Percentiles rank a stretch among this genome's conserved stretches.
Evolutionary conservation across 2,329 filamentous ascomycete genomes (phyloP).

Genomic region (Fonsecaea nubica): DNA sequence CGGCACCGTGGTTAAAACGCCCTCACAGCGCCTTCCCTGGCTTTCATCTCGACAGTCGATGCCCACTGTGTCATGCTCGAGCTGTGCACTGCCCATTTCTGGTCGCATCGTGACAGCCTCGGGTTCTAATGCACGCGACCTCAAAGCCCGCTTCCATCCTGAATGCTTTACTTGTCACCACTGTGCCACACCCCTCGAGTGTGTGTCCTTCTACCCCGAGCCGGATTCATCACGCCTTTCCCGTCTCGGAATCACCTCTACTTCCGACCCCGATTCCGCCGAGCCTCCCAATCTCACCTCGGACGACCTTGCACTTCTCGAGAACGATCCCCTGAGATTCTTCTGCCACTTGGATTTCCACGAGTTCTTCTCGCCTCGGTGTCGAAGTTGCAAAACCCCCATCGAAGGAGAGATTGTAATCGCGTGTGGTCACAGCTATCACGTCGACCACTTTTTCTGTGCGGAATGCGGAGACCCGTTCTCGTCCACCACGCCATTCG

Average conservation of each 20-base stretch:
- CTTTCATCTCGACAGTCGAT: slow-evolving; percentile 47
- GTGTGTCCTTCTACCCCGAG: slow-evolving; percentile 94
- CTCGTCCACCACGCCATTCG: slow-evolving; percentile 73
- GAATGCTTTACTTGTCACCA: slow-evolving; percentile 90
- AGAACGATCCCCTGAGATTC: slow-evolving; percentile 77
- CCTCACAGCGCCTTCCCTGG: slow-evolving; percentile 39
- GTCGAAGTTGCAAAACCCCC: slow-evolving; percentile 94
- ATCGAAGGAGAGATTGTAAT: slow-evolving; percentile 95
- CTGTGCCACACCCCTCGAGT: slow-evolving; percentile 87
- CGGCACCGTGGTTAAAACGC: slow-evolving; percentile 47
- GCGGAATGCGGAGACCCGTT: slow-evolving; percentile 92
- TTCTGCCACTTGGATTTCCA: slow-evolving; percentile 99
- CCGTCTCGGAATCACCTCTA: slow-evolving; percentile 59
- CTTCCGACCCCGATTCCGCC: neutral
- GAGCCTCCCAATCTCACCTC: neutral
- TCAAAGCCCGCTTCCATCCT: slow-evolving; percentile 76
- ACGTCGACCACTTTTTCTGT: slow-evolving; percentile 98
- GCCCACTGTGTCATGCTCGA: slow-evolving; percentile 77
- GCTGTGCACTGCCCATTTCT: slow-evolving; percentile 83
- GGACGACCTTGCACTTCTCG: neutral
- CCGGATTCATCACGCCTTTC: slow-evolving; percentile 73
- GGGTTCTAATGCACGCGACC: slow-evolving; percentile 55
- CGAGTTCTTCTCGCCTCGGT: slow-evolving; percentile 88
- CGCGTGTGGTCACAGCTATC: slow-evolving; percentile 93
- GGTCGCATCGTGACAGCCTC: slow-evolving; percentile 87